phyloP scores from a whole-genome alignment of 2,329 filamentous ascomycete species.

The Neonectria hederae region DNA sequence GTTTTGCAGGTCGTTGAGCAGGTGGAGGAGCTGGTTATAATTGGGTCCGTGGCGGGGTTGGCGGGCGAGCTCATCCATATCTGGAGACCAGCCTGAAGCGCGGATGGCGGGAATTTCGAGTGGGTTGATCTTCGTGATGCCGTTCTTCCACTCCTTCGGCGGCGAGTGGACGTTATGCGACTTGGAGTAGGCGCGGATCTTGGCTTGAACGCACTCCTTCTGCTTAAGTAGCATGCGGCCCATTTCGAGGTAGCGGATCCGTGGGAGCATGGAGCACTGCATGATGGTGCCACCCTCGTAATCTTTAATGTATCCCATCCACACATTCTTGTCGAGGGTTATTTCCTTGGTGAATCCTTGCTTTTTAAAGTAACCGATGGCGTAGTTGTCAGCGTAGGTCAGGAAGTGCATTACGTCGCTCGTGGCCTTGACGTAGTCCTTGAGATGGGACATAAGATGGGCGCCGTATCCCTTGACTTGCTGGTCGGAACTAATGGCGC shows the following conservation, averaged over 20 bases:
- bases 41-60: constrained; percentile 96
- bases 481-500: constrained; percentile 95
- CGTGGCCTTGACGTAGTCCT: constrained; percentile 97
- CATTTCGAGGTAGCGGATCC: constrained; percentile 91
- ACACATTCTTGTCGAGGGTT: constrained; percentile 85
- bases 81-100: constrained; percentile 91
- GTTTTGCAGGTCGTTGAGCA: constrained; percentile 95
- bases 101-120: constrained; percentile 88
- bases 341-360: constrained; percentile 99
- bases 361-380: constrained; percentile 99
- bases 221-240: constrained; percentile 96
- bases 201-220: constrained; percentile 93
- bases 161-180: constrained; percentile 88
- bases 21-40: constrained; percentile 90
- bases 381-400: constrained; percentile 98
- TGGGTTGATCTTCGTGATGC: constrained; percentile 80
- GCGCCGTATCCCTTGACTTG: constrained; percentile 99
- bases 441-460: constrained; percentile 96
- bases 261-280: constrained; percentile 98
- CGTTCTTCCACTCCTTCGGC: constrained; percentile 85
- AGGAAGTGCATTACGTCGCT: constrained; percentile 98
- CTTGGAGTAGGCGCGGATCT: constrained; percentile 90
- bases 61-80: constrained; percentile 96
- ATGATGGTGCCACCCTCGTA: constrained; percentile 99
- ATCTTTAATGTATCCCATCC: constrained; percentile 99